Evolutionary conservation across 1,284 basidiomycete species (phyloP), one percentile per base, ranked within the genome.

Genomic region (Apiotrichum mycotoxinovorans): DNA sequence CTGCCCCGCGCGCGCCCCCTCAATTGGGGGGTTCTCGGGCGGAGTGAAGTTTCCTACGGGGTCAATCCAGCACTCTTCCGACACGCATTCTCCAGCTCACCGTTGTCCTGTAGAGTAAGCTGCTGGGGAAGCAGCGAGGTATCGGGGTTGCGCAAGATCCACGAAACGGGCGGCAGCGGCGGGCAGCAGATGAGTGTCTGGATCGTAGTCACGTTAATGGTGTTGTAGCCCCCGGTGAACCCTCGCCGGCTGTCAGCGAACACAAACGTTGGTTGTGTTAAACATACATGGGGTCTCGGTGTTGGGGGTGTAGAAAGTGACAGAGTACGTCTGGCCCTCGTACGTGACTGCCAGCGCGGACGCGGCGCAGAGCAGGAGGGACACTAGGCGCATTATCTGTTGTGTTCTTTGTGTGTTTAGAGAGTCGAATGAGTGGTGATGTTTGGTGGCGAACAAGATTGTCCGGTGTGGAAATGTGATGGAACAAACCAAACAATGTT

Each of bases 111-210:
- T 7, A 35, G n/a, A 20, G 15, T 35, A 22, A 48, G 46, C 26
- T 30, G 14, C 8, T 25, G 10, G 4, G 34, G 20, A 22, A 48
- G 34, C 12, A 48, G 22, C 22, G 34, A 37, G 12, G 33, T 23
- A 30, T 48, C 34, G 34, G 3, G 3, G 46, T 48, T 48, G 5
- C 20, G 26, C 34, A 48, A 34, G 2, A 48, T 23, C 46, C 46
- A 48, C 2, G 20, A 4, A 5, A 48, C 46, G 4, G 33, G 34
- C 3, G 46, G 46, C 9, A 48, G 35, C 20, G 46, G 46, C 20
- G 46, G 46, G 35, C 46, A 48, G 46, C 46, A 48, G 34, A 48
- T 48, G 46, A 48, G 46, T 15, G 46, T 48, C 46, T 48, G 46
- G 15, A 48, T 48, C 4, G 23, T 26, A 4, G 11, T 12, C 5